Percentiles rank a stretch among this genome's conserved stretches.
These are phyloP conservation scores for Candida taoyuanica DNA, from an alignment of 805 yeast genomes.

Conservation along the genomic window DNA sequence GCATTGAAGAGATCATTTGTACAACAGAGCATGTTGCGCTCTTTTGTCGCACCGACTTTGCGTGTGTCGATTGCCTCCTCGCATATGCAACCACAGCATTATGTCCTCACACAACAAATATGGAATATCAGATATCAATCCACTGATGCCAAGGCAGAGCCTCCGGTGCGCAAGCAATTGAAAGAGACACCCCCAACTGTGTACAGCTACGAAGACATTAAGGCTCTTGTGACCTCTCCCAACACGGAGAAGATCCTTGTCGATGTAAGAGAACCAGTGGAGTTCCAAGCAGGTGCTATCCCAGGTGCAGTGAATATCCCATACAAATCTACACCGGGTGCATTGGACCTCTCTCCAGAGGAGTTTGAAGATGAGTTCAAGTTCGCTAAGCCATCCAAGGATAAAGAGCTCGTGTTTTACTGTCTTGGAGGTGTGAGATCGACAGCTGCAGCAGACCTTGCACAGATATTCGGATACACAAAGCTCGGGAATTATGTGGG, in stretches of 20 bases:
- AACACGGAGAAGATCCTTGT: constrained; percentile 54
- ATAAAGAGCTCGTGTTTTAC: constrained; percentile 77
- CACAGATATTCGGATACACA: constrained; percentile 82
- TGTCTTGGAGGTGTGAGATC: constrained; percentile 93
- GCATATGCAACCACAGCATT: too few species aligned
- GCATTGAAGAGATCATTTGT: not conserved
- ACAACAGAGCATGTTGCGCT: too few species aligned
- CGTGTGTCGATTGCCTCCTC: too few species aligned
- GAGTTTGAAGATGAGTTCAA: constrained; percentile 82
- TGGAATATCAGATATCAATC: not conserved
- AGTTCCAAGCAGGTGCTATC: constrained; percentile 63
- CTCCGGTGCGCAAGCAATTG: constrained; percentile 29
- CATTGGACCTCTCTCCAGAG: constrained; percentile 70
- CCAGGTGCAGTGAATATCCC: constrained; percentile 88
- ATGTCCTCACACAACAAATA: not conserved
- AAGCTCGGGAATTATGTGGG: constrained; percentile 85
- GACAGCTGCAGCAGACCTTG: constrained; percentile 85
- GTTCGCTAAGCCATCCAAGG: constrained; percentile 67
- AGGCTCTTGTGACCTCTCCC: constrained; percentile 39
- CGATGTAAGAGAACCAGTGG: constrained; percentile 92
- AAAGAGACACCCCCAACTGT: constrained; percentile 26
- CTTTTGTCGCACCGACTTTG: too few species aligned
- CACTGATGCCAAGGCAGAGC: not conserved
- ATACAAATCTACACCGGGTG: constrained; percentile 87
- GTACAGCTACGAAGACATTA: constrained; percentile 50